These are phyloP conservation scores for Arxiozyma slooffiae DNA, from an alignment of 1,139 yeast species.

Conservation along the genomic window DNA sequence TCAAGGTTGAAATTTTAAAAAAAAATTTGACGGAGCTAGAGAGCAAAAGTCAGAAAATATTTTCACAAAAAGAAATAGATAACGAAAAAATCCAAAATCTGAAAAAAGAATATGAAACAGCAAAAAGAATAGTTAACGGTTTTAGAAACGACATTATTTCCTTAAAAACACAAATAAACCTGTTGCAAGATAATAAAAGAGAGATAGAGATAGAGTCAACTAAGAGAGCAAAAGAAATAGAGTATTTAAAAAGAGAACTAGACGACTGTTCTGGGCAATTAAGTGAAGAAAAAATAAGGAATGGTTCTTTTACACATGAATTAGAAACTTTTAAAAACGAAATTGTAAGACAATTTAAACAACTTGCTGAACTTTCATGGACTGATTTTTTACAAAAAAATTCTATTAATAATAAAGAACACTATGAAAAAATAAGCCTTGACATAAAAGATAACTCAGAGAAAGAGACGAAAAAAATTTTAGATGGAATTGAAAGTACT, in stretches of 20 bases:
- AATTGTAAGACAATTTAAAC: background rate
- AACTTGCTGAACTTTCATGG: background rate
- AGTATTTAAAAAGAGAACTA: conserved; percentile 23
- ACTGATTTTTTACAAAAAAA: background rate
- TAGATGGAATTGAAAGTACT: background rate
- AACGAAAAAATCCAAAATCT: conserved; percentile 16
- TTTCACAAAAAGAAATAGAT: conserved; percentile 15
- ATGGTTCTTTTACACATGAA: conserved; percentile 19
- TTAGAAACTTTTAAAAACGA: conserved; percentile 7
- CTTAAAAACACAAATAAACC: conserved; percentile 11
- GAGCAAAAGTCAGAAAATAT: conserved; percentile 14
- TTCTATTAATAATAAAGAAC: background rate
- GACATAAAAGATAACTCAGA: background rate
- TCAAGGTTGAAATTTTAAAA: conserved; percentile 16
- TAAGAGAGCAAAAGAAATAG: conserved; percentile 24
- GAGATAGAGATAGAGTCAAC: conserved; percentile 17
- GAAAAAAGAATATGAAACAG: conserved; percentile 12
- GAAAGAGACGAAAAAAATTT: background rate
- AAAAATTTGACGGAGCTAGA: conserved; percentile 13
- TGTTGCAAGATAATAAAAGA: conserved; percentile 12
- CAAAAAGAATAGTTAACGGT: conserved; percentile 14
- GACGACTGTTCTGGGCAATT: conserved; percentile 28
- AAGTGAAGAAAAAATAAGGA: conserved; percentile 27
- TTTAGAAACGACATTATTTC: conserved; percentile 14
- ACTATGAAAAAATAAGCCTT: background rate